Conservation (phyloP, 345 rosid species). For the Reutealis trisperma region DNA sequence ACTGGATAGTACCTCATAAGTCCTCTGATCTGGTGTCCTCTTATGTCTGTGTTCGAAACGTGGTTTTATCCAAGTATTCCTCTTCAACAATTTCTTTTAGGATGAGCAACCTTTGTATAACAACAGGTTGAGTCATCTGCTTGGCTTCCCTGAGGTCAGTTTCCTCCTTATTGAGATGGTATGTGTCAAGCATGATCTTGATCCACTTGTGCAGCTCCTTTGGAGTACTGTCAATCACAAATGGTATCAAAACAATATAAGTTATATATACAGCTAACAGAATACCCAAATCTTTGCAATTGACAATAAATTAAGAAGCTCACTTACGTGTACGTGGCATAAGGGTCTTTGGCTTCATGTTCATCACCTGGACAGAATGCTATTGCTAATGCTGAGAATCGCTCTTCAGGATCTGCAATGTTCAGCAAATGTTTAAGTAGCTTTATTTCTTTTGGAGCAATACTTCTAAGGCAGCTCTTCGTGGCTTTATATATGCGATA, state of each 20-base stretch:
- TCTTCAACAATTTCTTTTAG: constrained; percentile 82
- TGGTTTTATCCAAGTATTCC: constrained; percentile 62
- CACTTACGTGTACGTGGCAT: constrained; percentile 74
- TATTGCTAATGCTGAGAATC: constrained; percentile 89
- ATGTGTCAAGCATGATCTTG: constrained; percentile 83
- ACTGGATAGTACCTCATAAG: constrained; percentile 24
- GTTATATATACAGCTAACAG: constrained; percentile 1
- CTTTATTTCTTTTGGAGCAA: constrained; percentile 86
- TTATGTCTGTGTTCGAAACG: constrained; percentile 12
- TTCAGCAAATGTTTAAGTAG: constrained; percentile 80
- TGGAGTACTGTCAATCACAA: constrained; percentile 57
- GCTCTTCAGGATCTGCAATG: constrained; percentile 91
- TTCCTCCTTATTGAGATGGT: constrained; percentile 74
- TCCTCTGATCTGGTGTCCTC: constrained; percentile 36
- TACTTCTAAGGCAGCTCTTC: constrained; percentile 85
- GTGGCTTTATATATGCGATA: constrained; percentile 70
- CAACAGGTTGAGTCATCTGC: constrained; percentile 80
- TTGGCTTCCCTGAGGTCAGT: constrained; percentile 82
- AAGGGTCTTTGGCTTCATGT: constrained; percentile 67
- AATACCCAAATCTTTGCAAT: neutral
- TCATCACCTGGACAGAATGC: constrained; percentile 82
- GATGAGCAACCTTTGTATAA: constrained; percentile 81
- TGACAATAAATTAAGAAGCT: constrained; percentile 7
- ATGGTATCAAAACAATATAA: neutral
- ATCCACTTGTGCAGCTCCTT: constrained; percentile 96